Evolutionary conservation across 2,329 filamentous ascomycete species (phyloP), one percentile per base, ranked within the genome.

Genomic region (Monilinia vaccinii-corymbosi): DNA sequence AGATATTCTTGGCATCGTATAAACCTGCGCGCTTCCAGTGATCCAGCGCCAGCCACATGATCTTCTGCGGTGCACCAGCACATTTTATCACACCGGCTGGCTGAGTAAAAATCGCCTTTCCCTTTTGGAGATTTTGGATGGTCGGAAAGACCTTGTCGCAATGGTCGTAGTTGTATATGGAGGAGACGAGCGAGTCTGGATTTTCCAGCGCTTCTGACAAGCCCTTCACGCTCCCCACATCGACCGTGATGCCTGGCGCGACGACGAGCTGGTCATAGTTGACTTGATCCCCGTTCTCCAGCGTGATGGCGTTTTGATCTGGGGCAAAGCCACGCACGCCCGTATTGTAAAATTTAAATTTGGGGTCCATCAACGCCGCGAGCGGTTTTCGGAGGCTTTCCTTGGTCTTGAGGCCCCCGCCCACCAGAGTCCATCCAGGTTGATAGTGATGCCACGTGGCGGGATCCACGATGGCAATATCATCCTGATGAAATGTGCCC

Each of bases 391-490:
- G 77, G 60, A 87, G 72, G 28, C 85, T 78, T 63, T 85, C 75
- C 68, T 83, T 84, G 50, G 75, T 78, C 72, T 87, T 87, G 44
- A 88, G 75, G 4, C 85, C 85, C 44, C 81, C 84, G 47, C 84
- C 85, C 2, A 87, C 85, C 1, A 88, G 75, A 2, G 85, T 88
- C 84, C 84, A 88, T 58, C 85, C 85, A 1, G 85, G 83, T 71
- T 88, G 85, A 70, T 87, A 88, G 73, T 88, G 78, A 68, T 88
- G 84, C 76, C 78, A 84, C 64, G 73, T 69, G 0, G 84, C 78
- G 0, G 85, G 85, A 64, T 88, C 85, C 47, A 88, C 73, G 31
- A 88, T 67, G 32, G 85, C 84, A 62, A 88, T 85, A 62, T 88
- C 85, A 36, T 83, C 75, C 47, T 77, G 73, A 0, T 71, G 64